Conservation (phyloP, 75 land plant genomes). For the Cupressus sempervirens region DNA sequence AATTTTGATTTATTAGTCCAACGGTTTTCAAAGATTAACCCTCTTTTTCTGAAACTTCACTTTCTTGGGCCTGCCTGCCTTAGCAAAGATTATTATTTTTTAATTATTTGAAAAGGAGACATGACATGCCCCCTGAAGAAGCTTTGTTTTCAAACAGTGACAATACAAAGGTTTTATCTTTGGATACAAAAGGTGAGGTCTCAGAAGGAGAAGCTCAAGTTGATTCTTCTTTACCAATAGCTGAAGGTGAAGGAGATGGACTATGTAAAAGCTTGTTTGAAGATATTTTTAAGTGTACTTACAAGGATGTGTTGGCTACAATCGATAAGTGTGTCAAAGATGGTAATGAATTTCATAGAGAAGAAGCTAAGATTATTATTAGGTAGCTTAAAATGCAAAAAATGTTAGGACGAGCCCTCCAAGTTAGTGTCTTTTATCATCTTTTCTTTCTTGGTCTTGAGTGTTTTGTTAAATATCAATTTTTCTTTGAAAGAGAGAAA, state of each 20-base stretch:
- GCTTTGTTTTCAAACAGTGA: background rate
- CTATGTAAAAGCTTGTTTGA: background rate
- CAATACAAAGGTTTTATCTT: background rate
- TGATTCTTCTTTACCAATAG: slow-evolving; percentile 14
- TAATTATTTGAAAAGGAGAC: too few relatives aligned
- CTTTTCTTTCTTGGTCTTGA: background rate
- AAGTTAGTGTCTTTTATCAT: slow-evolving; percentile 11
- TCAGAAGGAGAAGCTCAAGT: background rate
- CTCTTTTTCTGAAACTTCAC: too few relatives aligned
- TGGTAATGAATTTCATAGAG: slow-evolving; percentile 25
- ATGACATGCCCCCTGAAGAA: background rate
- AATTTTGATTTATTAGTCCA: too few relatives aligned
- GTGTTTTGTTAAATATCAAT: background rate
- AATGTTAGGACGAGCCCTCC: slow-evolving; percentile 21
- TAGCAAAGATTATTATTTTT: too few relatives aligned
- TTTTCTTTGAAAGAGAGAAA: background rate
- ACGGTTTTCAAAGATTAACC: too few relatives aligned
- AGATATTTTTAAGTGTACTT: background rate
- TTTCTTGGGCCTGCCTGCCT: too few relatives aligned
- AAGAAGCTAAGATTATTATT: background rate
- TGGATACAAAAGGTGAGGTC: background rate
- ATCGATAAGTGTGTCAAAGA: slow-evolving; percentile 31
- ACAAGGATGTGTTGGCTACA: background rate
- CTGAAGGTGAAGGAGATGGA: slow-evolving; percentile 12
- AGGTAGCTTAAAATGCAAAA: slow-evolving; percentile 10